Percentiles rank a stretch among this genome's conserved stretches.
These are phyloP conservation scores for Aurantiochytrium sp. DNA, from an alignment of 108 stramenopile genomes.

Conservation along the genomic window DNA sequence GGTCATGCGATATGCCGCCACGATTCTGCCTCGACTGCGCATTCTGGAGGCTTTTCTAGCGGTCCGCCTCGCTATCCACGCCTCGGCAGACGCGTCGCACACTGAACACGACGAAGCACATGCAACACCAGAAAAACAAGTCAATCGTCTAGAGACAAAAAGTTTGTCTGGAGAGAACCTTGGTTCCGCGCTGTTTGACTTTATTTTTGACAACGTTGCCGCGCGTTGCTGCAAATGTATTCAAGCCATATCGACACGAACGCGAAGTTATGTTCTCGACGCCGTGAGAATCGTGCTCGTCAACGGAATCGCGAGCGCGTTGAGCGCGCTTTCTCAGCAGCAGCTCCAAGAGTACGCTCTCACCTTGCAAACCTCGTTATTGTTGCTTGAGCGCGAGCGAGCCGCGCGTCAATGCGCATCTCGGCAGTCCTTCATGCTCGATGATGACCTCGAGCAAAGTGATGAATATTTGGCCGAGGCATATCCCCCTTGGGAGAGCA, in stretches of 20 bases:
- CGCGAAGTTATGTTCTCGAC: background rate
- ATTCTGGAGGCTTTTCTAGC: background rate
- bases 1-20: background rate
- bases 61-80: background rate
- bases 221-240: background rate
- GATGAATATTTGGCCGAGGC: too few relatives aligned
- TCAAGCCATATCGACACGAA: background rate
- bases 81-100: too few relatives aligned
- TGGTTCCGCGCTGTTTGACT: background rate
- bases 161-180: background rate
- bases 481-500: too few relatives aligned
- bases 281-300: background rate
- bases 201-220: background rate
- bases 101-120: too few relatives aligned
- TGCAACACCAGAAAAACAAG: too few relatives aligned
- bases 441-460: too few relatives aligned
- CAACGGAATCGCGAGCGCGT: background rate
- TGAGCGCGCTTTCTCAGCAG: background rate
- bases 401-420: background rate
- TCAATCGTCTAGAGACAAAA: too few relatives aligned
- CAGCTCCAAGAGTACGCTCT: background rate
- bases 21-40: background rate
- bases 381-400: background rate
- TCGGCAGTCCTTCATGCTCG: too few relatives aligned
- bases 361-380: background rate